These are phyloP conservation scores for Erythrophleum fordii DNA, from an alignment of 306 rosid genomes.

Conservation along the genomic window DNA sequence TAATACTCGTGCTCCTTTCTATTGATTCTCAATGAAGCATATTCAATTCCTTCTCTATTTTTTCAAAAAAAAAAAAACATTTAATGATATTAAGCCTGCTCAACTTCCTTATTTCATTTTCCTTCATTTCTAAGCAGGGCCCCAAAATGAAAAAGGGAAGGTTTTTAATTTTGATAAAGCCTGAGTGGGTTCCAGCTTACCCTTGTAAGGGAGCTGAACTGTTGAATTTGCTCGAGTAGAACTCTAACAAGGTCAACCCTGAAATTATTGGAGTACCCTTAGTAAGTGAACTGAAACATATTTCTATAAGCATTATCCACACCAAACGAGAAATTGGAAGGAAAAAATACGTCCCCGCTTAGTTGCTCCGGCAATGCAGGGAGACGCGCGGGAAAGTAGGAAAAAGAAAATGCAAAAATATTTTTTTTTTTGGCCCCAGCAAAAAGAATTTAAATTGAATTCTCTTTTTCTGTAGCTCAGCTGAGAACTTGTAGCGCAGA, in stretches of 20 bases:
- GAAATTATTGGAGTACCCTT: constrained; percentile 18
- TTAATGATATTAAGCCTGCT: background rate
- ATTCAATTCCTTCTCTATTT: background rate
- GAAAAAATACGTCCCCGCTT: background rate
- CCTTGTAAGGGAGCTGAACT: constrained; percentile 87
- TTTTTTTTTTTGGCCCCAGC: too few species aligned
- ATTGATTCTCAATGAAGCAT: background rate
- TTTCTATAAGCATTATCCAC: background rate
- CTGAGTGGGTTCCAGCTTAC: constrained; percentile 46
- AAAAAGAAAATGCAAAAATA: background rate
- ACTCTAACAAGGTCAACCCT: constrained; percentile 68
- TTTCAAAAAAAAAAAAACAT: background rate
- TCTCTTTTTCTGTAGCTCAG: background rate
- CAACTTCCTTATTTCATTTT: background rate
- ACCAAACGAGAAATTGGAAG: background rate
- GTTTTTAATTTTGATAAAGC: background rate
- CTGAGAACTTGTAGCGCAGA: background rate
- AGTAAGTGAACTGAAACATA: background rate
- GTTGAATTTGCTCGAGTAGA: constrained; percentile 76
- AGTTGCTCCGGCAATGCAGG: background rate
- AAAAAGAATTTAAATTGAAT: background rate
- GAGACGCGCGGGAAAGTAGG: background rate
- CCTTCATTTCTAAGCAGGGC: background rate
- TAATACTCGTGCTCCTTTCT: background rate
- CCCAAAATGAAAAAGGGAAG: background rate